phyloP scores from a whole-genome alignment of 306 rosid species.

The Acacia acuminata region DNA sequence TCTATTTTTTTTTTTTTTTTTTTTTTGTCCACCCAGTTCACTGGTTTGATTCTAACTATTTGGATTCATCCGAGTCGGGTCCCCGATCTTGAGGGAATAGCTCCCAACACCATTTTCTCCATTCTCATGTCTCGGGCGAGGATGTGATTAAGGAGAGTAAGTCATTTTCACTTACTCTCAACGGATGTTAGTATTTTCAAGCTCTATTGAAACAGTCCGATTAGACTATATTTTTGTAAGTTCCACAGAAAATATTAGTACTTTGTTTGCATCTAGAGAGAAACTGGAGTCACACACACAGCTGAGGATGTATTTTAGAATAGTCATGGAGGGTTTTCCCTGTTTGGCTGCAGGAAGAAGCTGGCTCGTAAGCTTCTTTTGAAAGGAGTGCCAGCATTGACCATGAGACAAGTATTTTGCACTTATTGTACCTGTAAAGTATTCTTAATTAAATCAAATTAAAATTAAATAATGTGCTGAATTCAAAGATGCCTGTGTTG shows the following conservation, averaged over 20 bases:
- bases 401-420: conserved; percentile 75
- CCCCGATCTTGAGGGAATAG: no score
- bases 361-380: conserved; percentile 68
- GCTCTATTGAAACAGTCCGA: neutral
- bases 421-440: neutral
- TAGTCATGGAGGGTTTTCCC: no score
- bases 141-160: no score
- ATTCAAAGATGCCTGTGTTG: no score
- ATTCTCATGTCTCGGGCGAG: no score
- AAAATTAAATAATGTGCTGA: neutral
- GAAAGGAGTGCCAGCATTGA: conserved; percentile 85
- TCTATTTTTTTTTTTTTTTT: neutral
- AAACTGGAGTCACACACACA: no score
- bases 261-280: neutral
- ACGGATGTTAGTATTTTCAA: neutral
- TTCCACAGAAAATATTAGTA: neutral
- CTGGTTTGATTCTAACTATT: no score
- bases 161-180: no score
- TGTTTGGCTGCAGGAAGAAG: neutral
- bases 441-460: neutral
- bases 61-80: no score
- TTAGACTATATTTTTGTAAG: neutral
- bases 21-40: no score
- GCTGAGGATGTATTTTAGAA: no score
- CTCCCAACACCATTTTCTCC: no score